phyloP scores from a whole-genome alignment of 2,329 filamentous ascomycete genomes.

The Fusarium multiceps region DNA sequence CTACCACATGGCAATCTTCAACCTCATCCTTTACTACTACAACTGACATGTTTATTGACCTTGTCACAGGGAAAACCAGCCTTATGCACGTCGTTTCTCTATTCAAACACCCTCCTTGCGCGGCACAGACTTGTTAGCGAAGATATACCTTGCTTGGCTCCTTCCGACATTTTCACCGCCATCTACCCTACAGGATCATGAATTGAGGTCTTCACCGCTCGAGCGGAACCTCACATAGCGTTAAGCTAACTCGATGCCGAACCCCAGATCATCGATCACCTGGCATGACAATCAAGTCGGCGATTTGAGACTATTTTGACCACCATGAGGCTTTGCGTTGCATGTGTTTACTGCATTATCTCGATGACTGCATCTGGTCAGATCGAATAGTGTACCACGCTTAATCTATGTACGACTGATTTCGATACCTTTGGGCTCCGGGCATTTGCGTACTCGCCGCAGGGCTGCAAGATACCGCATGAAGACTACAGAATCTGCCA shows the following conservation, averaged over 20 bases:
- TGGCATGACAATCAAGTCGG: constrained; percentile 36
- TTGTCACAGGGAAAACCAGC: background rate
- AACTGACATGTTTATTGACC: background rate
- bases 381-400: constrained; percentile 24
- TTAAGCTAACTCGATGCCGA: constrained; percentile 36
- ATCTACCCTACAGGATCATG: constrained; percentile 41
- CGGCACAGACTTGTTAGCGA: constrained; percentile 18
- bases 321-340: constrained; percentile 21
- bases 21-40: background rate
- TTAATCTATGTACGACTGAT: constrained; percentile 6
- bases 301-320: constrained; percentile 20
- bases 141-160: constrained; percentile 9
- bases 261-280: constrained; percentile 41
- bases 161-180: constrained; percentile 41
- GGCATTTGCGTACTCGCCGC: constrained; percentile 8
- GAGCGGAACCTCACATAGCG: constrained; percentile 32
- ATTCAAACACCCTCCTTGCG: constrained; percentile 17
- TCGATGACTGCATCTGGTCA: constrained; percentile 26
- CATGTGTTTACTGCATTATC: constrained; percentile 12
- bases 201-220: constrained; percentile 42
- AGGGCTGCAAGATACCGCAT: constrained; percentile 9
- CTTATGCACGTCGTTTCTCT: constrained; percentile 15
- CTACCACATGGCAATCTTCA: constrained; percentile 6
- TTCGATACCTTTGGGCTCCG: constrained; percentile 9
- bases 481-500: constrained; percentile 10